Evolutionary conservation across 164 flowering plant species (phyloP).

Genomic region (Tinospora cordifolia): DNA sequence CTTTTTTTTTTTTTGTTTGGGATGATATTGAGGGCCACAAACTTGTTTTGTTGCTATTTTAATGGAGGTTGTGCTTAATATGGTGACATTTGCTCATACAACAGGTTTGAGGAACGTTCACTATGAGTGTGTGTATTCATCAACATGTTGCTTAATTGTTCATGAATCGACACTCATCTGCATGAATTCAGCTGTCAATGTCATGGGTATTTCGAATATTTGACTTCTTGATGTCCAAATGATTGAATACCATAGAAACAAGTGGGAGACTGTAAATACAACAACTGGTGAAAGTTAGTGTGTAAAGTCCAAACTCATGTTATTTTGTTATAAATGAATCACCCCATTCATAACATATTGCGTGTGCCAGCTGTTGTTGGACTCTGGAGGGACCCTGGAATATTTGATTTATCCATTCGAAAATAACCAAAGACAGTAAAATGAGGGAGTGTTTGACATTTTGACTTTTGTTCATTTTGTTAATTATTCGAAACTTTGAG

Average conservation of each 20-base stretch:
- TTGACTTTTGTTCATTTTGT: neutral
- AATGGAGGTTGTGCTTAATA: neutral
- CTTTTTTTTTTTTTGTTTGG: constrained; percentile 3
- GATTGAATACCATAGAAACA: neutral
- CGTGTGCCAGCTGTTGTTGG: neutral
- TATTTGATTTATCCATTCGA: no score
- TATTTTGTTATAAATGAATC: neutral
- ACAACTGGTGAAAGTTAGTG: no score
- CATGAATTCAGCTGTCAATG: no score
- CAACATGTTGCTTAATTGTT: no score
- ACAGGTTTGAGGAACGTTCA: no score
- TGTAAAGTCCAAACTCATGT: no score
- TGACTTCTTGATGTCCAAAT: neutral
- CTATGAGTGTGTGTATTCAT: neutral
- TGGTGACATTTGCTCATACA: no score
- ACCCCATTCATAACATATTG: neutral
- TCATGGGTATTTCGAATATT: neutral
- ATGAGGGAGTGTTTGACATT: neutral
- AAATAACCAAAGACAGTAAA: neutral
- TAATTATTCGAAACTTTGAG: neutral
- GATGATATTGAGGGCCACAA: neutral
- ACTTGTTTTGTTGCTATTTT: neutral
- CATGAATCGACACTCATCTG: no score
- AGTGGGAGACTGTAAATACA: neutral
- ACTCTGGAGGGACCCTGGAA: neutral